Conservation (phyloP, 345 rosid genomes). For the Murraya koenigii region DNA sequence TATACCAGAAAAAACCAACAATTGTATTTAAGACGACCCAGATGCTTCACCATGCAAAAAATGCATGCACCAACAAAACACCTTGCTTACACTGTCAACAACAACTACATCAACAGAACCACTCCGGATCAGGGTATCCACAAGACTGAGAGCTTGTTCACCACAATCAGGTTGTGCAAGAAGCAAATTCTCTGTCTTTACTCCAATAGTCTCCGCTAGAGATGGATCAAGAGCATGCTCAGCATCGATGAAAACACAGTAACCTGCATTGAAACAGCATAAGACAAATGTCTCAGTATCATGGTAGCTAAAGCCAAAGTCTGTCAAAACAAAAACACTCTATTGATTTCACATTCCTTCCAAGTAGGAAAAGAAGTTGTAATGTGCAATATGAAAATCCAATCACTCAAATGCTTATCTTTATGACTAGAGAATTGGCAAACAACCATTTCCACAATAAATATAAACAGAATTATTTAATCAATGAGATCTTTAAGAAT, state of each 20-base stretch:
- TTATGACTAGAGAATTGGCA: background rate
- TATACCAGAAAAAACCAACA: background rate
- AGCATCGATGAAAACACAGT: constrained; percentile 93
- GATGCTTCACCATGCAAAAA: constrained; percentile 1
- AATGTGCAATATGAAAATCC: background rate
- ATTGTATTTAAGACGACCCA: background rate
- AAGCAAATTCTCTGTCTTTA: constrained; percentile 86
- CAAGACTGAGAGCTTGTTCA: constrained; percentile 96
- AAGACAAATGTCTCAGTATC: constrained; percentile 14
- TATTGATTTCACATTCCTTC: background rate
- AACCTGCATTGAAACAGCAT: constrained; percentile 42
- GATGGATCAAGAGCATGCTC: constrained; percentile 99
- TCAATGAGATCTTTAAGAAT: background rate
- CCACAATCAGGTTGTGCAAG: constrained; percentile 98
- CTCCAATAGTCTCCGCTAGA: constrained; percentile 81
- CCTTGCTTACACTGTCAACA: constrained; percentile 91
- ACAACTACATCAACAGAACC: constrained; percentile 96
- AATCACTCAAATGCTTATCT: background rate
- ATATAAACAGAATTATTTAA: background rate
- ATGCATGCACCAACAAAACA: constrained; percentile 11
- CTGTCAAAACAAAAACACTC: background rate
- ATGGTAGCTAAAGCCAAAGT: background rate
- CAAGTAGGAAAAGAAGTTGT: background rate
- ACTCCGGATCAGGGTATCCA: constrained; percentile 85
- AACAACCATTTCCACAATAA: background rate